These are phyloP conservation scores for Bidens hawaiensis DNA, from an alignment of 140 eudicot genomes.

Conservation along the genomic window DNA sequence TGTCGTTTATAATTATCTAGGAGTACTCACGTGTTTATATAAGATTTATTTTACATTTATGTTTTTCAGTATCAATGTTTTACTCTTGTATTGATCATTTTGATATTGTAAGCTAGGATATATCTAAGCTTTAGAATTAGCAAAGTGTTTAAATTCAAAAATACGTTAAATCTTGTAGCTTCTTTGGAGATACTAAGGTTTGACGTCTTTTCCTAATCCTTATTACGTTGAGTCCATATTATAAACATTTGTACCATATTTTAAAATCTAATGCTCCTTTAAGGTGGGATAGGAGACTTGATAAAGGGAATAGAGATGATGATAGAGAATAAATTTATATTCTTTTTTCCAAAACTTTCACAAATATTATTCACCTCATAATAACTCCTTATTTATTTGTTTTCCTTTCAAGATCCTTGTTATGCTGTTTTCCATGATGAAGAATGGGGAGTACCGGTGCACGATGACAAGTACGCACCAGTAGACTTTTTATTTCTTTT, in stretches of 20 bases:
- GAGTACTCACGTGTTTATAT: neutral
- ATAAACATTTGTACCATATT: neutral
- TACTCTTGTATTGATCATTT: neutral
- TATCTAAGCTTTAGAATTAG: neutral
- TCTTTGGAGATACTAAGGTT: neutral
- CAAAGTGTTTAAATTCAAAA: neutral
- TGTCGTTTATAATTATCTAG: neutral
- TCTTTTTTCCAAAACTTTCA: neutral
- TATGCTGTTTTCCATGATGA: slow-evolving; percentile 61
- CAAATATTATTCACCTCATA: neutral
- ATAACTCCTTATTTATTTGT: slow-evolving; percentile 17
- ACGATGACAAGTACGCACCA: slow-evolving; percentile 60
- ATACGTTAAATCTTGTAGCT: neutral
- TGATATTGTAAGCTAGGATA: neutral
- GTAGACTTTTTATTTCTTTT: neutral
- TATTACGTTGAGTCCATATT: neutral
- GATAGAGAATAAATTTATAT: too few species aligned
- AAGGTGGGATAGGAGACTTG: too few species aligned
- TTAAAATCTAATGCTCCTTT: neutral
- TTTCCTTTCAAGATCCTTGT: slow-evolving; percentile 48
- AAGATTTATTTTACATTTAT: neutral
- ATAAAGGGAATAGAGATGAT: too few species aligned
- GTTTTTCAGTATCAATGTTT: neutral
- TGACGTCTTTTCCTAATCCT: neutral
- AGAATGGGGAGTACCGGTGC: slow-evolving; percentile 50